A percentile compares a stretch with the other conserved stretches of the same genome.
These are phyloP conservation scores for Chlorella variabilis DNA, from an alignment of 163 green algal species.

Conservation along the genomic window DNA sequence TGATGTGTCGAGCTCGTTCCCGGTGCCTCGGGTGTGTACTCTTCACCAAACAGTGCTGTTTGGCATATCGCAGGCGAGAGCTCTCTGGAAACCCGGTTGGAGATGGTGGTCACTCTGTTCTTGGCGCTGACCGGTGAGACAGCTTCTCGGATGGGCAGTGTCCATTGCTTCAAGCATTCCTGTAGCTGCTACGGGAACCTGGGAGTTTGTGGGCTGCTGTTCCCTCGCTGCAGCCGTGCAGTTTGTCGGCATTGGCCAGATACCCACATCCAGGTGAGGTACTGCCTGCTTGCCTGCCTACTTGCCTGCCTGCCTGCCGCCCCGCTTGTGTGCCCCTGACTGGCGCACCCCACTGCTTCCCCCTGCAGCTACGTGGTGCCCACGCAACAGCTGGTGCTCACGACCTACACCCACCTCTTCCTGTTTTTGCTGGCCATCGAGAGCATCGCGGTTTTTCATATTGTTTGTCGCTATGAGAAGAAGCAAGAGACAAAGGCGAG, in stretches of 20 bases:
- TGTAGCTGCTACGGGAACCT: too few species aligned
- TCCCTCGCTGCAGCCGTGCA: too few species aligned
- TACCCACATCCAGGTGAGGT: not conserved
- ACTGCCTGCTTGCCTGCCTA: not conserved
- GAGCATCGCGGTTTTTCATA: constrained; percentile 6
- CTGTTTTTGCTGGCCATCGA: constrained; percentile 3
- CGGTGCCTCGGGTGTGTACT: too few species aligned
- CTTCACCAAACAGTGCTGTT: too few species aligned
- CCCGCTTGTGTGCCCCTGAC: too few species aligned
- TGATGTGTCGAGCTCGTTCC: too few species aligned
- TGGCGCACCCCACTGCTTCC: too few species aligned
- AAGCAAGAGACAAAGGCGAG: not conserved
- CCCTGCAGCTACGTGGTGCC: constrained; percentile 4
- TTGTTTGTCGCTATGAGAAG: not conserved
- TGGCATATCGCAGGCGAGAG: not conserved
- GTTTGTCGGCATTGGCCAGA: not conserved
- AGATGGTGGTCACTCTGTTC: not conserved
- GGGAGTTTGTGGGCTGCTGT: too few species aligned
- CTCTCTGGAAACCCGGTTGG: not conserved
- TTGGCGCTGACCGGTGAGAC: not conserved
- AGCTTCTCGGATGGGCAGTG: too few species aligned
- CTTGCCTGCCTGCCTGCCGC: not conserved
- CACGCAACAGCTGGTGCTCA: constrained; percentile 19
- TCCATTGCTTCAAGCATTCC: too few species aligned
- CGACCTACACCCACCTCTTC: not conserved